These are phyloP conservation scores for Botrytis paeoniae DNA, from an alignment of 2,329 filamentous ascomycete genomes.

Conservation along the genomic window DNA sequence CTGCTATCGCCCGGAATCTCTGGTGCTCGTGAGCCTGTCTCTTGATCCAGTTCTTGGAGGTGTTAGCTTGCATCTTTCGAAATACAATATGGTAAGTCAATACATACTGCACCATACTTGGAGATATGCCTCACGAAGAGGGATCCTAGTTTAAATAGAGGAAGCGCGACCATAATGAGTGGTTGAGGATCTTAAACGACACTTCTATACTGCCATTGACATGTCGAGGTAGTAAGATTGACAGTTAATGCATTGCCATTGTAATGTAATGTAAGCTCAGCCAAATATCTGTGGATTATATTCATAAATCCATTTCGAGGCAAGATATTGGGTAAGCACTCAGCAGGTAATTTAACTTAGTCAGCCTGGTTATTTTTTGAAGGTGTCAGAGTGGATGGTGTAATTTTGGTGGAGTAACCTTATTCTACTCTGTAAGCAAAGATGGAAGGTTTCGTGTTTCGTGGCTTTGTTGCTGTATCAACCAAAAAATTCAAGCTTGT, in stretches of 20 bases:
- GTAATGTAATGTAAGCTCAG: not conserved
- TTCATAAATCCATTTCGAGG: not conserved
- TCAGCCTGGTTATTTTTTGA: not conserved
- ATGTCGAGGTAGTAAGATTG: not conserved
- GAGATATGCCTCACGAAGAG: slow-evolving; percentile 64
- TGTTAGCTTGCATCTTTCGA: slow-evolving; percentile 21
- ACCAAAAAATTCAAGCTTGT: slow-evolving; percentile 14
- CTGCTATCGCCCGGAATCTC: slow-evolving; percentile 58
- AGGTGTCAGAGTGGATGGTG: not conserved
- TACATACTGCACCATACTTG: slow-evolving; percentile 65
- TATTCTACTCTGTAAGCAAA: not conserved
- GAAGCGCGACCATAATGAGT: slow-evolving; percentile 58
- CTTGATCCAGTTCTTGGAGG: slow-evolving; percentile 60
- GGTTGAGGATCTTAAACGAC: not conserved
- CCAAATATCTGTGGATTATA: not conserved
- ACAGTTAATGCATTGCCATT: not conserved
- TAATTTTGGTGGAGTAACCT: not conserved
- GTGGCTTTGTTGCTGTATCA: slow-evolving; percentile 13
- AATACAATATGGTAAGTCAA: not conserved
- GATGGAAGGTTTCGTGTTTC: not conserved
- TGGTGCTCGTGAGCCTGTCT: slow-evolving; percentile 62
- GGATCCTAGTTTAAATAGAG: slow-evolving; percentile 64
- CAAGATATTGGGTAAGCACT: not conserved
- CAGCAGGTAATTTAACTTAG: not conserved
- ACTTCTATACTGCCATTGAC: not conserved